Evolutionary conservation across 1,284 basidiomycete genomes (phyloP).

Genomic region (Fomitopsis schrenkii): DNA sequence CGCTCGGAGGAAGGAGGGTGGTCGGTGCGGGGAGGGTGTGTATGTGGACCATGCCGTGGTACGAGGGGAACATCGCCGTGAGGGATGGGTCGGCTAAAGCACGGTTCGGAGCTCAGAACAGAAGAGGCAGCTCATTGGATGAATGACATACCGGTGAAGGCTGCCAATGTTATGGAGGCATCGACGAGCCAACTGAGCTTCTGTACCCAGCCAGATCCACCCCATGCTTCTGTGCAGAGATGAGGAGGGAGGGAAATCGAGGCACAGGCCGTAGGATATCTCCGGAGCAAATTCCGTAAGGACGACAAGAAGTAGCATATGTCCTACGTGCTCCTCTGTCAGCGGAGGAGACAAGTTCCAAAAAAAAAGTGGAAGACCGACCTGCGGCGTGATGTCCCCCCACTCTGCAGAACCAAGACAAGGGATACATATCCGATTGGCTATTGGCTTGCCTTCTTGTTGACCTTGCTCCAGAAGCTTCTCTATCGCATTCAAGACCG

Average conservation of each 20-base stretch:
- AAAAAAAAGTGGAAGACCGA: conserved; percentile 30
- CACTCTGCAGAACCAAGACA: conserved; percentile 69
- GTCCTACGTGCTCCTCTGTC: conserved; percentile 40
- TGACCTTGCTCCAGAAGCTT: conserved; percentile 15
- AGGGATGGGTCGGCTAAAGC: conserved; percentile 62
- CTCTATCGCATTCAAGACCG: conserved; percentile 14
- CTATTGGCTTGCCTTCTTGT: conserved; percentile 21
- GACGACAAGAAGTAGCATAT: conserved; percentile 67
- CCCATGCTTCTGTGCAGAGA: conserved; percentile 51
- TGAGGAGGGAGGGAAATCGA: conserved; percentile 66
- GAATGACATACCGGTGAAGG: conserved; percentile 68
- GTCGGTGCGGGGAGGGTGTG: conserved; percentile 69
- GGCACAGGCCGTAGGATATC: conserved; percentile 55
- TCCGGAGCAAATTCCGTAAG: conserved; percentile 60
- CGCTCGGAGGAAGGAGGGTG: conserved; percentile 68
- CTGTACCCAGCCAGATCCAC: conserved; percentile 63
- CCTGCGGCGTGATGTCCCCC: conserved; percentile 58
- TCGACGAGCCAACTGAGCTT: conserved; percentile 81
- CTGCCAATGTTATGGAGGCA: conserved; percentile 67
- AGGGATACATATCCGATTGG: conserved; percentile 65
- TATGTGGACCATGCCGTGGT: conserved; percentile 81
- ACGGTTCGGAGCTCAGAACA: background rate
- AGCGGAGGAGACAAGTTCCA: conserved; percentile 1
- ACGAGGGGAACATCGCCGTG: conserved; percentile 66
- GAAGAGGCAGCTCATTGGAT: background rate